These are phyloP conservation scores for Petrea volubilis DNA, from an alignment of 257 asterid species.

Conservation along the genomic window DNA sequence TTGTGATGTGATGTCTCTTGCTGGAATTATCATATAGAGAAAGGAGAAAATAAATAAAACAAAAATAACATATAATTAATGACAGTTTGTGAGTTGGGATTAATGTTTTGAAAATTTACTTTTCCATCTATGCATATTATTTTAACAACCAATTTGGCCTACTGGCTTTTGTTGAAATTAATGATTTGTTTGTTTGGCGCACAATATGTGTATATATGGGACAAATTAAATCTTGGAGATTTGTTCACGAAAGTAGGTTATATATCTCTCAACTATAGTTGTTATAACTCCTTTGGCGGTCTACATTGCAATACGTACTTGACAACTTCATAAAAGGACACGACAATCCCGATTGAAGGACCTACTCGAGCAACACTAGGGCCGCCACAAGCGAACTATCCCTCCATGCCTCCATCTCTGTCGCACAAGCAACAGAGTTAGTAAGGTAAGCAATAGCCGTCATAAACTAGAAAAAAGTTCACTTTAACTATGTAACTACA, in stretches of 20 bases:
- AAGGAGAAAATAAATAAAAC: not conserved
- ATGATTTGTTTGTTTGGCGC: constrained; percentile 17
- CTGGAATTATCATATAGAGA: not conserved
- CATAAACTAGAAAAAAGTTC: not conserved
- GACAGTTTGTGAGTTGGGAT: constrained; percentile 18
- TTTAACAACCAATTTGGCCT: constrained; percentile 33
- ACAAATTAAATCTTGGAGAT: constrained; percentile 15
- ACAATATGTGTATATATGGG: constrained; percentile 2
- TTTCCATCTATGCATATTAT: constrained; percentile 18
- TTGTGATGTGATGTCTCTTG: constrained; percentile 24
- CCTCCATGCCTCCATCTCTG: constrained; percentile 76
- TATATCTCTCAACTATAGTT: too few species aligned
- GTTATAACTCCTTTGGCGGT: constrained; percentile 14
- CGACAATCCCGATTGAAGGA: constrained; percentile 91
- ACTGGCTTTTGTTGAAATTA: constrained; percentile 17
- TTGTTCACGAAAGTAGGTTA: too few species aligned
- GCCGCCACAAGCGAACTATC: constrained; percentile 67
- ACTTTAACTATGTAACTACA: too few species aligned
- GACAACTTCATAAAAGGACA: constrained; percentile 74
- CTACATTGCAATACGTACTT: constrained; percentile 55
- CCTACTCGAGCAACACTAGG: constrained; percentile 81
- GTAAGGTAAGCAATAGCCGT: constrained; percentile 15
- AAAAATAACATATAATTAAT: too few species aligned
- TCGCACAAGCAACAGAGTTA: not conserved
- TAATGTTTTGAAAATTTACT: not conserved